Percentiles rank a stretch among this genome's conserved stretches.
These are phyloP conservation scores for Leccinum colubrinum DNA, from an alignment of 1,284 basidiomycete genomes.

Conservation along the genomic window DNA sequence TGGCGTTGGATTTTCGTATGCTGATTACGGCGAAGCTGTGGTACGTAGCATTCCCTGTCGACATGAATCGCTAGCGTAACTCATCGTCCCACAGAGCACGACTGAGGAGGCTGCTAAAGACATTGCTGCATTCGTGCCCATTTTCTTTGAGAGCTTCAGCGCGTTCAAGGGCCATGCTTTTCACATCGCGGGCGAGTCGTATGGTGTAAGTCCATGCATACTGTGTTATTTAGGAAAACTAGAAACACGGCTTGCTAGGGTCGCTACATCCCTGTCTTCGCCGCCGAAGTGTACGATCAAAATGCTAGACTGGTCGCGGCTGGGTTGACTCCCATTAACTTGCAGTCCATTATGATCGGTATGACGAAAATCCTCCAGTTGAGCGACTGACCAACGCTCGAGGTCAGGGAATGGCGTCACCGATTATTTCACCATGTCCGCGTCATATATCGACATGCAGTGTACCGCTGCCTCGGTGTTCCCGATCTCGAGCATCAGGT, in stretches of 20 bases:
- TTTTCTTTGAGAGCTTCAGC: slow-evolving; percentile 64
- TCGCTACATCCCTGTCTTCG: slow-evolving; percentile 83
- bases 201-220: slow-evolving; percentile 39
- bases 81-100: slow-evolving; percentile 31
- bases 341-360: slow-evolving; percentile 82
- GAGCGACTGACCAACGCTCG: neutral
- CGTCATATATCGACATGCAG: slow-evolving; percentile 47
- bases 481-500: slow-evolving; percentile 34
- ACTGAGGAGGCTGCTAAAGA: slow-evolving; percentile 66
- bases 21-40: slow-evolving; percentile 58
- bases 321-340: slow-evolving; percentile 72
- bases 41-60: slow-evolving; percentile 22
- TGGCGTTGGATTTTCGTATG: slow-evolving; percentile 69
- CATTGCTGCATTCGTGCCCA: slow-evolving; percentile 59
- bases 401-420: slow-evolving; percentile 55
- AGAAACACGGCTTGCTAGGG: slow-evolving; percentile 44
- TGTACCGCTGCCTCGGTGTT: slow-evolving; percentile 49
- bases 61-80: neutral
- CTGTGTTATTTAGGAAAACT: neutral
- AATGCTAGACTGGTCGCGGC: slow-evolving; percentile 59
- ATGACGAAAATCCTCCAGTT: slow-evolving; percentile 22
- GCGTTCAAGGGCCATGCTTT: slow-evolving; percentile 56
- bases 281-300: slow-evolving; percentile 76
- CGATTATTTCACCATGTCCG: slow-evolving; percentile 41
- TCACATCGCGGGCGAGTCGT: slow-evolving; percentile 65